Conservation (phyloP, 176 grass and related monocot genomes). For the bread wheat (Triticum aestivum) region IWGSC_CS_RefSeq_v2.1 NC_057807.1:419720980-419721479, state of each 20-base stretch:
- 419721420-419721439: too few relatives aligned
- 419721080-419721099: conserved; percentile 24
- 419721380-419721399: too few relatives aligned
- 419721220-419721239: background rate
- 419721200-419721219: background rate
- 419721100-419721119: background rate
- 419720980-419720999: conserved; percentile 35
- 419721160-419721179: conserved; percentile 55
- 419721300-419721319: too few relatives aligned
- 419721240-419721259: background rate
- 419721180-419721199: conserved; percentile 28
- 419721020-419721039: conserved; percentile 41
- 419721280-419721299: too few relatives aligned
- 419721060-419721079: conserved; percentile 26
- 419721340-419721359: too few relatives aligned
- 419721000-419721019: conserved; percentile 76
- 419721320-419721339: too few relatives aligned
- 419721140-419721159: conserved; percentile 40
- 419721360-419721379: too few relatives aligned
- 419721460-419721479: too few relatives aligned
- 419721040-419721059: conserved; percentile 12
- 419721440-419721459: too few relatives aligned
- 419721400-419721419: too few relatives aligned
- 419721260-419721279: too few relatives aligned
- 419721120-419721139: background rate